These are phyloP conservation scores for Thermomucor indicae-seudaticae DNA, from an alignment of 371 early-diverging fungal genomes.

Conservation along the genomic window DNA sequence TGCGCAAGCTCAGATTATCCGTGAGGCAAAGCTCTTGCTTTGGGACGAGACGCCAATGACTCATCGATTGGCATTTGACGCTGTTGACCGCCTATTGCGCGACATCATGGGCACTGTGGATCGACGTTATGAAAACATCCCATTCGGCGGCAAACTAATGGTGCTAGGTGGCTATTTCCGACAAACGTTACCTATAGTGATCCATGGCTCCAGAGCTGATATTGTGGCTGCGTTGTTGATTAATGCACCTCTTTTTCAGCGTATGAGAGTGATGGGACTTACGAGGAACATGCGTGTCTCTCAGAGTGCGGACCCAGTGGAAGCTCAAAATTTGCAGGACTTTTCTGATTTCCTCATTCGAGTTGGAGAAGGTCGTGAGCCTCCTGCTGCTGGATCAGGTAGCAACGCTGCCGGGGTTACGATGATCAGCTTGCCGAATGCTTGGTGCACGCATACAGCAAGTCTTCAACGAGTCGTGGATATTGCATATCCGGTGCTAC, in stretches of 20 bases:
- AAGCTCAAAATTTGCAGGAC: not conserved
- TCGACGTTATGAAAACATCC: not conserved
- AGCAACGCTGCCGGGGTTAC: not conserved
- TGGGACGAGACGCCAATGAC: conserved; percentile 17
- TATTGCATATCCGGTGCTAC: not conserved
- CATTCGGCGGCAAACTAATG: conserved; percentile 13
- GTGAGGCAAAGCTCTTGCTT: conserved; percentile 2
- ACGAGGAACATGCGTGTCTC: not conserved
- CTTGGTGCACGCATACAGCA: not conserved
- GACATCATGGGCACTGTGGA: conserved; percentile 6
- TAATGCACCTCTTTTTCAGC: not conserved
- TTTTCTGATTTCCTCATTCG: not conserved
- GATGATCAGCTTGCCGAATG: not conserved
- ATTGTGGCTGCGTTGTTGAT: not conserved
- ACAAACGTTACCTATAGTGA: conserved; percentile 1
- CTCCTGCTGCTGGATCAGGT: not conserved
- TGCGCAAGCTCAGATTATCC: conserved; percentile 1
- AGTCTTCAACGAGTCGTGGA: not conserved
- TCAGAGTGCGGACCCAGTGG: not conserved
- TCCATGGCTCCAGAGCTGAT: not conserved
- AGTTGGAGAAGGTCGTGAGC: not conserved
- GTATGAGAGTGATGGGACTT: not conserved
- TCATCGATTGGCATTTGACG: not conserved
- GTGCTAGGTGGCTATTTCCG: conserved; percentile 11
- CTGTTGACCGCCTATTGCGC: not conserved